A percentile compares a stretch with the other conserved stretches of the same genome.
Conservation (phyloP, 179 eudicot species). For the Gypsophila paniculata region DNA sequence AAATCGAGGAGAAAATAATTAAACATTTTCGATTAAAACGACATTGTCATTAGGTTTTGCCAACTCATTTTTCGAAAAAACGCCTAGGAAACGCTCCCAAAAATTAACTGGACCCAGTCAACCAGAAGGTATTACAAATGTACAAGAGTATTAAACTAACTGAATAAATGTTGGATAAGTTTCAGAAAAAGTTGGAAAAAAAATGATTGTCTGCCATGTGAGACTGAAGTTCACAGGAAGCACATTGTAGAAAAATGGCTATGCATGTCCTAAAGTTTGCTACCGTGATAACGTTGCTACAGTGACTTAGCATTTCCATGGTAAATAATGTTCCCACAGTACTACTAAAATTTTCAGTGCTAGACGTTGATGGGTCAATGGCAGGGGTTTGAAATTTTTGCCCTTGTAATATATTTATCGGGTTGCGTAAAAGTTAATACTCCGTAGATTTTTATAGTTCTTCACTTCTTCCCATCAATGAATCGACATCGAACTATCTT, state of each 20-base stretch:
- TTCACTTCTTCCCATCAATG: no score
- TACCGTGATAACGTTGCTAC: conserved; percentile 17
- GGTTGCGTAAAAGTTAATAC: background rate
- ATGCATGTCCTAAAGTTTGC: conserved; percentile 21
- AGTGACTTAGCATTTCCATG: conserved; percentile 18
- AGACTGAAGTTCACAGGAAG: conserved; percentile 15
- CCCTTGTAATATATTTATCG: conserved; percentile 17
- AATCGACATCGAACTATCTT: no score
- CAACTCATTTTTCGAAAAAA: no score
- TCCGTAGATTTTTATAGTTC: no score
- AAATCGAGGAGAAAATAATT: no score
- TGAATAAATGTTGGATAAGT: conserved; percentile 9
- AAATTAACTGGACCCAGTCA: background rate
- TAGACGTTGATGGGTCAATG: conserved; percentile 49
- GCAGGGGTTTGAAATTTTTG: conserved; percentile 21
- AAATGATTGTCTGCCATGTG: conserved; percentile 23
- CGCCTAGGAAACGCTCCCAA: no score
- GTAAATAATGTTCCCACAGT: conserved; percentile 2
- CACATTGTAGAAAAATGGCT: conserved; percentile 15
- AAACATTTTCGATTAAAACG: no score
- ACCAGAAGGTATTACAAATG: background rate
- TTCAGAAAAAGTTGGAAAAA: conserved; percentile 11
- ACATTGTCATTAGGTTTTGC: no score
- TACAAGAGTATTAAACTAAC: background rate
- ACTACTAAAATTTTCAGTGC: conserved; percentile 39